Conservation (phyloP, 2,329 filamentous ascomycete genomes). For the Colletotrichum somersetense region DNA sequence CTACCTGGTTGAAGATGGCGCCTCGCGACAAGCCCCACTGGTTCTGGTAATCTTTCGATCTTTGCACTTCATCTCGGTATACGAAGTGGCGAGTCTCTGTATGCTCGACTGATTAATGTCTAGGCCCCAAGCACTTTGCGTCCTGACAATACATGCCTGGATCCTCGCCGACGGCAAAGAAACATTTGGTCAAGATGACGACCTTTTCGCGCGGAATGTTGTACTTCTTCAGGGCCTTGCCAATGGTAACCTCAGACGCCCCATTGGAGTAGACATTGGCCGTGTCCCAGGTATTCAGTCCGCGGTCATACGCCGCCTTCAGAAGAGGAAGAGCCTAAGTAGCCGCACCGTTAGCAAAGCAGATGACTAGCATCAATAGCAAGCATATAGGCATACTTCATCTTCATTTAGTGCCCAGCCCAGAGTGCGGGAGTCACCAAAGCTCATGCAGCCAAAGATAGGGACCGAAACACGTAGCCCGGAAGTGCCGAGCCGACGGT, state of each 20-base stretch:
- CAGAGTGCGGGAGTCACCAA: constrained; percentile 65
- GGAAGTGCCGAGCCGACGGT: constrained; percentile 68
- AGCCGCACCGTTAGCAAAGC: background rate
- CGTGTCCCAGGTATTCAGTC: constrained; percentile 71
- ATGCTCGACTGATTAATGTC: background rate
- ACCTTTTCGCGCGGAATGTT: constrained; percentile 68
- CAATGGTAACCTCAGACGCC: constrained; percentile 65
- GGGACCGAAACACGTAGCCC: constrained; percentile 73
- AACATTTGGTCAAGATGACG: constrained; percentile 70
- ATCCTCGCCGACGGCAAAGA: constrained; percentile 62
- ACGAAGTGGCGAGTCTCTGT: constrained; percentile 44
- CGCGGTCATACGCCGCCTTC: constrained; percentile 72
- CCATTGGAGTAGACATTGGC: constrained; percentile 71
- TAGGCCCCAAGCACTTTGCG: no score
- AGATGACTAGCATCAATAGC: background rate
- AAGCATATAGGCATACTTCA: constrained; percentile 46
- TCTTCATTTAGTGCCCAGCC: constrained; percentile 71
- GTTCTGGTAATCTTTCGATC: constrained; percentile 48
- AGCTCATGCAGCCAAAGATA: constrained; percentile 74
- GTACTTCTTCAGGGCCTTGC: constrained; percentile 71
- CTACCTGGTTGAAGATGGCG: constrained; percentile 75
- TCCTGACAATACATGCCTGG: constrained; percentile 46
- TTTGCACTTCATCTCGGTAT: constrained; percentile 42
- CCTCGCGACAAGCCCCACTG: constrained; percentile 68
- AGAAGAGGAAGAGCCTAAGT: constrained; percentile 66